Base-by-base conservation (phyloP, 805 yeast genomes). In the Peterozyma xylosa region DNA sequence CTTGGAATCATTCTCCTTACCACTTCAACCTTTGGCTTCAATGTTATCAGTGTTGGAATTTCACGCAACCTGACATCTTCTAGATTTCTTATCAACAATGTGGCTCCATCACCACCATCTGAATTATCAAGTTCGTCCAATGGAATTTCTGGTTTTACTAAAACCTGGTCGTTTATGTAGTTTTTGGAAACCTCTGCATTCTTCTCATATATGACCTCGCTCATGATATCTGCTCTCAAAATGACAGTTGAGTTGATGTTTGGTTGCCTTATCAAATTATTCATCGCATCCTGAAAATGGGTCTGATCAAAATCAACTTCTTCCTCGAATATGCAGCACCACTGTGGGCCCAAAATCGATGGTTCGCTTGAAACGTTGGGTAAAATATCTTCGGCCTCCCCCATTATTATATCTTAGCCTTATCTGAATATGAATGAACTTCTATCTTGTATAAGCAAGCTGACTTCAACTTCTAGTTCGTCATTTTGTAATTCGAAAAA, bases 1-100 rank as follows among this genome's bases (percentile, higher is more conserved):
- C 97, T 70, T 10, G 98, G 98, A n/a, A 90, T 74, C 33, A 90
- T 79, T 52, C 96, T 70, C 51, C 97, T 74, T n/a, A 88, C 86
- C 39, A 84, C 64, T 51, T 80, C 79, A 16, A 61, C 58, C 37
- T 67, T 66, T 15, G 71, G 70, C 45, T 55, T 59, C 44, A 53
- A 65, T 21, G 40, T 52, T 2, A 44, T 11, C 11, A 45, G 48
- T n/a, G 56, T 50, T 11, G 71, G 70, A 40, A 60, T 67, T 5
- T 52, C 34, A 39, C 64, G 64, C 5, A 74, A 52, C 5, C 63
- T 66, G 1, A 69, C 46, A 50, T 77, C 83, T 21, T 66, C 65
- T 2, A 74, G 48, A 39, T 63, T 50, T 36, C 51, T 52, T 0
- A 54, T 49, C 11, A 59, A 46, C 6, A 61, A 45, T 18, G 48